phyloP scores from a whole-genome alignment of 345 rosid genomes.

The Ricinus communis region DNA sequence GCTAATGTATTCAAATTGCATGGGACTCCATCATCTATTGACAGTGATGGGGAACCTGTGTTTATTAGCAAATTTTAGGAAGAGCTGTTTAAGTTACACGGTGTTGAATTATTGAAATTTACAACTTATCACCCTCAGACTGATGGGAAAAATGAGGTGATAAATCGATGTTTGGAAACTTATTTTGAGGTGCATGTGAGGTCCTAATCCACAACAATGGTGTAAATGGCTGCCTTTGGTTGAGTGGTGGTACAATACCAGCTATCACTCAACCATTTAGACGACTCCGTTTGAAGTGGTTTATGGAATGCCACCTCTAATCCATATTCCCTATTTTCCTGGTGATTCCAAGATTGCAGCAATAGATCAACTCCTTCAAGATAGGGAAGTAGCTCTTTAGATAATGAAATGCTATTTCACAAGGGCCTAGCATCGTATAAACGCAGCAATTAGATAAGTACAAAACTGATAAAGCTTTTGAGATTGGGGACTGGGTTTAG shows the following conservation, averaged over 20 bases:
- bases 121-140: not conserved
- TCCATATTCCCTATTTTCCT: not conserved
- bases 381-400: not conserved
- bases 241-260: not conserved
- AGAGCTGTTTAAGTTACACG: not conserved
- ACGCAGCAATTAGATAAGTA: not conserved
- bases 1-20: not conserved
- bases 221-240: not conserved
- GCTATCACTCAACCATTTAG: not conserved
- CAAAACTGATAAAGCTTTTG: not conserved
- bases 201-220: not conserved
- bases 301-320: slow-evolving; percentile 3
- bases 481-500: not conserved
- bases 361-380: not conserved
- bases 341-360: not conserved
- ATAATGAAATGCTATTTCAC: not conserved
- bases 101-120: not conserved
- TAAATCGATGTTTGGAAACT: not conserved
- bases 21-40: not conserved
- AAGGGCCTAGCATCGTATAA: not conserved
- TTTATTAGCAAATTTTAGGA: not conserved
- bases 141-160: not conserved
- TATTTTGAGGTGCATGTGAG: not conserved
- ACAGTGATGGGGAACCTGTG: not conserved
- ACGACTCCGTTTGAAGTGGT: not conserved